Base-by-base conservation (phyloP, 2,329 filamentous ascomycete genomes). In the Fusarium xyrophilum region DNA sequence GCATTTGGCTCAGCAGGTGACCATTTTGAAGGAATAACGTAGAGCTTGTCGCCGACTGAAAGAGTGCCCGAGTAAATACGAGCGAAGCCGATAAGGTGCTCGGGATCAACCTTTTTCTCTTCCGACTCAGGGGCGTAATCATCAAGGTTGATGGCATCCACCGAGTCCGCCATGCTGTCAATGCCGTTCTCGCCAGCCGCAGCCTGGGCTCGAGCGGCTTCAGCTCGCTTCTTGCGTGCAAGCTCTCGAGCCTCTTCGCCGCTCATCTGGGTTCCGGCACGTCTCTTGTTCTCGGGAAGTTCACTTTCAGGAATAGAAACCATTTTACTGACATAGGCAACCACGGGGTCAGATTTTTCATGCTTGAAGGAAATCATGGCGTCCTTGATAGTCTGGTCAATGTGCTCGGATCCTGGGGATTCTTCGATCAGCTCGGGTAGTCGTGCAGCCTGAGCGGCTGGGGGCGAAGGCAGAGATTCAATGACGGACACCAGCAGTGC, bases 261-360 rank as follows among this genome's bases (percentile, higher is more conserved):
- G 39, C 88, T 97, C 74, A 98, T 85, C 43, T 89, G 89, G 1
- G 43, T 38, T 19, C 90, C 90, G 19, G 81, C 78, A 19, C 88
- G 85, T 46, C 93, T 86, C 78, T 91, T 96, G 77, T 97, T 97
- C 54, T 95, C 88, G 0, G 93, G 92, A 8, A 99, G 83, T 73
- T 99, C 95, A 78, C 93, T 97, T 75, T 96, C 93, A 0, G 93
- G 95, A 15, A 99, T 86, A 0, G 96, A 96, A 3, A 98, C 92
- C 93, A 99, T 97, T 78, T 99, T 99, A 81, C 95, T 98, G 64
- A 99, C 92, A 70, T 97, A 99, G 12, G 93, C 95, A 3, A 99
- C 93, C 0, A 97, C 89, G 0, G 95, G 94, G 60, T 91, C 91
- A 1, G 89, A 84, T 39, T 86, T 84, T 0, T 84, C 85, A 6